These are phyloP conservation scores for Quercus wislizeni DNA, from an alignment of 306 rosid genomes.

Conservation along the genomic window DNA sequence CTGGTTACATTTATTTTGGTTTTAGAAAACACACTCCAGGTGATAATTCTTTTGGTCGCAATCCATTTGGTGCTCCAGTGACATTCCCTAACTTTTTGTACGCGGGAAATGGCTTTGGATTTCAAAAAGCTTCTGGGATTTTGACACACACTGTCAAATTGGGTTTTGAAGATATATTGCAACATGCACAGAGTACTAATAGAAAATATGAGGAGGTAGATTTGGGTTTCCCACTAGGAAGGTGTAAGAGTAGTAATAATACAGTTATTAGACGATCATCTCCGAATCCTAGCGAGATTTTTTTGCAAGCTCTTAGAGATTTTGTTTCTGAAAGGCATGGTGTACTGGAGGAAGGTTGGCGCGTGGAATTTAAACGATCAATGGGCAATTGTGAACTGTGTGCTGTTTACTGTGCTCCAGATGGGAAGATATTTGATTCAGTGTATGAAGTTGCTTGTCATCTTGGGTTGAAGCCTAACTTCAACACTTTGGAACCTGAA, in stretches of 20 bases:
- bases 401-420: constrained; percentile 93
- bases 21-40: constrained; percentile 82
- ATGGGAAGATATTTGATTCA: constrained; percentile 91
- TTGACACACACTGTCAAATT: constrained; percentile 57
- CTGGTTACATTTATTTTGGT: constrained; percentile 51
- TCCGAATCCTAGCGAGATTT: constrained; percentile 52
- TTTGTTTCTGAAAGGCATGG: constrained; percentile 83
- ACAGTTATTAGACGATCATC: constrained; percentile 47
- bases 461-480: constrained; percentile 73
- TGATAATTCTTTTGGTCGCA: constrained; percentile 82
- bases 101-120: constrained; percentile 60
- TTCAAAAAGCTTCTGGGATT: constrained; percentile 57
- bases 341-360: constrained; percentile 94
- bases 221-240: constrained; percentile 54
- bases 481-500: constrained; percentile 55
- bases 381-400: constrained; percentile 59
- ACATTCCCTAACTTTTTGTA: constrained; percentile 52
- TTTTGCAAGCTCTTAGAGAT: constrained; percentile 91
- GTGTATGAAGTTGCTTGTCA: constrained; percentile 90
- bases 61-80: constrained; percentile 69
- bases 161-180: constrained; percentile 70
- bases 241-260: constrained; percentile 51
- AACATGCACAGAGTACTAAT: constrained; percentile 46
- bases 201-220: constrained; percentile 61
- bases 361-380: constrained; percentile 79